phyloP scores from a whole-genome alignment of 495 filamentous ascomycete species.

The Hypoxylon fuscum region DNA sequence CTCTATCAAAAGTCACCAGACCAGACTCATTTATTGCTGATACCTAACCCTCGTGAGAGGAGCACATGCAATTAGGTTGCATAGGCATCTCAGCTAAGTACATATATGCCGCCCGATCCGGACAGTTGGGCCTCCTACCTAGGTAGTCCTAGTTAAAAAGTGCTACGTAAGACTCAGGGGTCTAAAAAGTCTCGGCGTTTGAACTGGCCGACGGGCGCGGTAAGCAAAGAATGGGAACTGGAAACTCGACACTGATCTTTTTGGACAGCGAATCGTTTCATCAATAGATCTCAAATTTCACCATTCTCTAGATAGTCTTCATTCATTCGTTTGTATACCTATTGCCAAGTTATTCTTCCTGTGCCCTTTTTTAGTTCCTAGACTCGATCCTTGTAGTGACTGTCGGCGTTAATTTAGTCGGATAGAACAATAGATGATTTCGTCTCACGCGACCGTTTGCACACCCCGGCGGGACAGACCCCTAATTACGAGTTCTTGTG shows the following conservation, averaged over 20 bases:
- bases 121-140: too few species aligned
- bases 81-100: too few species aligned
- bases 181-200: conserved; percentile 16
- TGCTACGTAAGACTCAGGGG: conserved; percentile 7
- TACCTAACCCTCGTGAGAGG: too few species aligned
- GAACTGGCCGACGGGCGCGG: conserved; percentile 22
- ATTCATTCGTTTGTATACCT: conserved; percentile 7
- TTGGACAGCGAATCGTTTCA: conserved; percentile 21
- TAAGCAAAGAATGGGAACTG: too few species aligned
- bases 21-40: not conserved
- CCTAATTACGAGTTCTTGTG: not conserved
- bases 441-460: conserved; percentile 18
- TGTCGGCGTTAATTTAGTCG: conserved; percentile 10
- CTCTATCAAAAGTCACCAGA: not conserved
- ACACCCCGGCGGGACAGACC: conserved; percentile 10
- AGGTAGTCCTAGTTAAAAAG: not conserved
- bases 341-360: conserved; percentile 9
- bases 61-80: too few species aligned
- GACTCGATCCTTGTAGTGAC: not conserved
- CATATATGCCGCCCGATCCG: too few species aligned
- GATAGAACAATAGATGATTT: conserved; percentile 18
- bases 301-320: not conserved
- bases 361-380: conserved; percentile 5
- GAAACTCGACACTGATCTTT: too few species aligned
- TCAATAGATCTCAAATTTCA: conserved; percentile 13